Conservation (phyloP, 2,329 filamentous ascomycete species). For the Cercospora zeae-maydis region DNA sequence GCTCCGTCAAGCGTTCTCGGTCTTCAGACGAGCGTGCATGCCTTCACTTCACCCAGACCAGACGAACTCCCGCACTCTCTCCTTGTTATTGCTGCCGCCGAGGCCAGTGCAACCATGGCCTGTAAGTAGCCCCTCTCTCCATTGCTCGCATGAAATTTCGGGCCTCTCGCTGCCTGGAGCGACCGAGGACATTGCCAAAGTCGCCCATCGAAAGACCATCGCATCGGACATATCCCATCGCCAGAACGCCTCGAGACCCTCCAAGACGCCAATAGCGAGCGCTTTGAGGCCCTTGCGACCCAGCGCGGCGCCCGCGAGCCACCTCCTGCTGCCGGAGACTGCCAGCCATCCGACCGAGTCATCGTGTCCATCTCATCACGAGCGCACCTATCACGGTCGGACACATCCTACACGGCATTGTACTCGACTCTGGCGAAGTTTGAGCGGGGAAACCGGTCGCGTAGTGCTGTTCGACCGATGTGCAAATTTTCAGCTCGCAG, state of each 20-base stretch:
- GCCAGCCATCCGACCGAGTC: slow-evolving; percentile 24
- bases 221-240: slow-evolving; percentile 31
- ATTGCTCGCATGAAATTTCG: slow-evolving; percentile 32
- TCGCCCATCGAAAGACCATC: slow-evolving; percentile 29
- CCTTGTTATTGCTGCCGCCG: slow-evolving; percentile 21
- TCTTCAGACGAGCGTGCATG: neutral
- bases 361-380: slow-evolving; percentile 28
- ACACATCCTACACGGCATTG: slow-evolving; percentile 35
- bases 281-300: slow-evolving; percentile 9
- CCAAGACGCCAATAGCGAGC: slow-evolving; percentile 23
- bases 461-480: slow-evolving; percentile 30
- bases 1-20: slow-evolving; percentile 1
- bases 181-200: slow-evolving; percentile 21
- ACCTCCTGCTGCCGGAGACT: slow-evolving; percentile 19
- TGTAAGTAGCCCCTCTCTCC: slow-evolving; percentile 50
- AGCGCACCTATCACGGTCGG: slow-evolving; percentile 39
- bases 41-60: slow-evolving; percentile 12
- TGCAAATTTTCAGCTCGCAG: slow-evolving; percentile 34
- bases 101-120: slow-evolving; percentile 51
- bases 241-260: slow-evolving; percentile 13
- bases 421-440: slow-evolving; percentile 29
- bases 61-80: slow-evolving; percentile 14
- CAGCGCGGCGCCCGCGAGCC: slow-evolving; percentile 17
- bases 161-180: slow-evolving; percentile 12
- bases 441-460: slow-evolving; percentile 44